phyloP scores from a whole-genome alignment of 345 rosid genomes.

The Dimocarpus longan region DNA sequence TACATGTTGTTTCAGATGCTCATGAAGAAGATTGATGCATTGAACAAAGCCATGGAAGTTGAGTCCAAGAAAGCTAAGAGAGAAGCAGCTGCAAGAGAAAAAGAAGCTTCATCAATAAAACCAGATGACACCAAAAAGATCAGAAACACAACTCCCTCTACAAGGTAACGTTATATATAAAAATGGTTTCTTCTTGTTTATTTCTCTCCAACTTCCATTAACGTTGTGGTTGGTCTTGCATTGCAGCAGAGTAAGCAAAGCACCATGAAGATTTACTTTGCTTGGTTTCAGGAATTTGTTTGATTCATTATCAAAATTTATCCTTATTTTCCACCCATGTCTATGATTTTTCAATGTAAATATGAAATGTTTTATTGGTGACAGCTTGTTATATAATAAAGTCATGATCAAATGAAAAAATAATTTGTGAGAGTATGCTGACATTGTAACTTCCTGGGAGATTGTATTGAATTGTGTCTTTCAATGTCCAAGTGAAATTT shows the following conservation, averaged over 20 bases:
- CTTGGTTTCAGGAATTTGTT: constrained; percentile 31
- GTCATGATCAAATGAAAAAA: constrained; percentile 11
- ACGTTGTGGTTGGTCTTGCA: constrained; percentile 9
- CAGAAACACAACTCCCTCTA: constrained; percentile 30
- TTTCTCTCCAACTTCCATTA: background rate
- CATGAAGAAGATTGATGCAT: constrained; percentile 75
- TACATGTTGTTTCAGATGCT: constrained; percentile 53
- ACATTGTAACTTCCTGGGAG: constrained; percentile 14
- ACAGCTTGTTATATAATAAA: constrained; percentile 19
- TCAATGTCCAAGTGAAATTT: background rate
- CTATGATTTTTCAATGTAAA: constrained; percentile 43
- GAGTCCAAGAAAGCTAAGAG: constrained; percentile 82
- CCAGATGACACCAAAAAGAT: constrained; percentile 39
- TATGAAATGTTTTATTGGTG: constrained; percentile 27
- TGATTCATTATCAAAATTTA: constrained; percentile 23
- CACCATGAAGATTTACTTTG: constrained; percentile 28
- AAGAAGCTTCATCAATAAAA: constrained; percentile 45
- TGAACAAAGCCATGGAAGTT: constrained; percentile 71
- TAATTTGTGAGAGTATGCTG: constrained; percentile 8
- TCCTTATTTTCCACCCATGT: background rate
- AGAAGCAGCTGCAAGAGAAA: constrained; percentile 72
- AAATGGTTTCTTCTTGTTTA: background rate
- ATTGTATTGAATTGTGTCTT: constrained; percentile 12
- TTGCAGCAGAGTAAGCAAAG: constrained; percentile 31
- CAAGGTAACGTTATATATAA: constrained; percentile 25